Base-by-base conservation (phyloP, 352 stramenopile species). In the Phytophthora pini region DNA sequence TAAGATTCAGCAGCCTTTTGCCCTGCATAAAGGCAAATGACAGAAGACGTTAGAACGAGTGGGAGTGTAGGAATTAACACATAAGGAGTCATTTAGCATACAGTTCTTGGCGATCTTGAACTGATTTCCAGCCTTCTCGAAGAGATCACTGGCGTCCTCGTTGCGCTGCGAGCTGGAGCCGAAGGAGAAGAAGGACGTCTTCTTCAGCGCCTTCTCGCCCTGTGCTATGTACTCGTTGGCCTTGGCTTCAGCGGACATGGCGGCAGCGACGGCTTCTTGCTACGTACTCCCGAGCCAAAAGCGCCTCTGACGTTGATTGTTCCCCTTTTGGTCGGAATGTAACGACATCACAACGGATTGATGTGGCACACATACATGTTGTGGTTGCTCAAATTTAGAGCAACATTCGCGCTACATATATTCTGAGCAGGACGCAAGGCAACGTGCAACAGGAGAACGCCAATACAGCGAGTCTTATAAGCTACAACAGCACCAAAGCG, bases 141-240 rank as follows among this genome's bases (percentile, higher is more conserved):
- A 98, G 34, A 94, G 73, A 65, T 99, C 97, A 56, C 92, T 97
- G 44, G 96, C 97, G 79, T 99, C 95, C 80, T 99, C 97, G 54
- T 93, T 97, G 74, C 98, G 98, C 64, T 95, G 95, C 49, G 81
- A 92, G 50, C 83, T 95, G 20, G 80, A 83, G 54, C 97, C 97
- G 73, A 98, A 98, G 15, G 91, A 97, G 73, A 99, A 98, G 87
- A 98, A 98, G 20, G 91, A 96, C 32, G 97, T 98, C 79, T 98
- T 98, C 68, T 95, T 95, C 20, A 98, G 74, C 27, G 82, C 82
- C 65, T 97, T 90, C 55, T 98, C 75, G 32, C 80, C 94, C 65
- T 98, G 89, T 49, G 80, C 77, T 57, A 95, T 68, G 67, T 87
- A 95, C 32, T 93, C 81, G 36, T 78, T 79, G 9, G 73, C 89